Conservation (phyloP, 345 rosid species). For the Hibiscus tridactylites region DNA sequence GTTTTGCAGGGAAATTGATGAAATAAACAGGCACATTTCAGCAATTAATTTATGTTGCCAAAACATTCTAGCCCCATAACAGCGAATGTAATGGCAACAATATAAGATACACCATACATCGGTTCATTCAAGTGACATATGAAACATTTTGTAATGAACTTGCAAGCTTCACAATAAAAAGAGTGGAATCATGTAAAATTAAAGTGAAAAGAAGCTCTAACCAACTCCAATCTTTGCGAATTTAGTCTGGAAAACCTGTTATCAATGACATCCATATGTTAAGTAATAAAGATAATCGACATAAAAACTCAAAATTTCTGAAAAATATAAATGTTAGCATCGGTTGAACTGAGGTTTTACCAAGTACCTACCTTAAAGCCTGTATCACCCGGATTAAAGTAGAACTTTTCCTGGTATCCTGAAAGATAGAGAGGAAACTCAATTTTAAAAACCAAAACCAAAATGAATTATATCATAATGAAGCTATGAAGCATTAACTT, state of each 20-base stretch:
- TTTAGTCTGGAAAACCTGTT: slow-evolving; percentile 81
- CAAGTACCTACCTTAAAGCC: slow-evolving; percentile 71
- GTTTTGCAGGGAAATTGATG: background rate
- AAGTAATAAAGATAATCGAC: slow-evolving; percentile 2
- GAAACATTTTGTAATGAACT: background rate
- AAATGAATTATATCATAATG: slow-evolving; percentile 1
- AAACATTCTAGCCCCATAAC: background rate
- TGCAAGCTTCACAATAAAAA: background rate
- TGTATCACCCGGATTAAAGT: slow-evolving; percentile 95
- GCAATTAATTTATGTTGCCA: background rate
- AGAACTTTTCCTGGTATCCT: slow-evolving; percentile 97
- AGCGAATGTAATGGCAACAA: background rate
- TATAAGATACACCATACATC: slow-evolving; percentile 1
- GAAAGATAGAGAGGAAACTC: slow-evolving; percentile 8
- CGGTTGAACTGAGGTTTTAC: background rate
- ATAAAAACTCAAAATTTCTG: background rate
- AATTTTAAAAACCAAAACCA: slow-evolving; percentile 7
- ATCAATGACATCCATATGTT: slow-evolving; percentile 14
- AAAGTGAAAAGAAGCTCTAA: slow-evolving; percentile 22
- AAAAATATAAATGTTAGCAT: background rate
- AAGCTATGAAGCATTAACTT: slow-evolving; percentile 9
- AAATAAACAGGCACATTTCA: background rate
- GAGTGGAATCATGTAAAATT: background rate
- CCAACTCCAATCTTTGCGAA: slow-evolving; percentile 91
- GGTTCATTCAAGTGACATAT: background rate